Evolutionary conservation across 75 land plant genomes (phyloP), one percentile per base, ranked within the genome.

Genomic region (Cunninghamia lanceolata): DNA sequence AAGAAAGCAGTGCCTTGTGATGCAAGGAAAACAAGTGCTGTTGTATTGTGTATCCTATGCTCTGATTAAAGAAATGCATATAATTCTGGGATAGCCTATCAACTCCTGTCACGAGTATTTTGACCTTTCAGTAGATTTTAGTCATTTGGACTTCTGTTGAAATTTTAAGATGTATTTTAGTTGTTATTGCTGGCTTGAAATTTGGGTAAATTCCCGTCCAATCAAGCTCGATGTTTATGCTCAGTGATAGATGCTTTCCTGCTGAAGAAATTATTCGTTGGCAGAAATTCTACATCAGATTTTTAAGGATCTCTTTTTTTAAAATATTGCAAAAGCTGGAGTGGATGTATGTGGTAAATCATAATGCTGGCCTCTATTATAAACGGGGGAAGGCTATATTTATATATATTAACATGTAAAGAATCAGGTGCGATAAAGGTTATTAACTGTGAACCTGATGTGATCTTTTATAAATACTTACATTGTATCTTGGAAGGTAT

Each of bases 11-110:
- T 80, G 30, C 46, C 50, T 80, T 80, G 82, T 47, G 42, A 80
- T 80, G 82, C 46, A 47, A 80, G 82, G 82, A 28, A 80, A 80
- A 80, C 82, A 80, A 80, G 50, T 80, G 82, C 82, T 80, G 32
- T 80, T 80, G 82, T 80, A 80, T 45, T 43, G 47, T 80, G 82
- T 80, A 45, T 80, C 45, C 45, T 45, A 25, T 77, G 40, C 42
- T 38, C 82, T 80, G 47, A 80, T 45, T 45, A 43, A 38, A 80
- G 47, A 80, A 80, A 80, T n/a, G 34, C 82, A n/a, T 80, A 80
- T 80, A 34, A n/a, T 80, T 80, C 32, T 80, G 82, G 47, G 47
- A 80, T 40, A 80, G 82, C 50, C 25, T n/a, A 43, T 42, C 50
- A 80, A n/a, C 45, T 80, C 82, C 82, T 45, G n/a, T 80, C n/a